phyloP scores from a whole-genome alignment of 2,329 filamentous ascomycete species.

The Sclerotinia glacialis region DNA sequence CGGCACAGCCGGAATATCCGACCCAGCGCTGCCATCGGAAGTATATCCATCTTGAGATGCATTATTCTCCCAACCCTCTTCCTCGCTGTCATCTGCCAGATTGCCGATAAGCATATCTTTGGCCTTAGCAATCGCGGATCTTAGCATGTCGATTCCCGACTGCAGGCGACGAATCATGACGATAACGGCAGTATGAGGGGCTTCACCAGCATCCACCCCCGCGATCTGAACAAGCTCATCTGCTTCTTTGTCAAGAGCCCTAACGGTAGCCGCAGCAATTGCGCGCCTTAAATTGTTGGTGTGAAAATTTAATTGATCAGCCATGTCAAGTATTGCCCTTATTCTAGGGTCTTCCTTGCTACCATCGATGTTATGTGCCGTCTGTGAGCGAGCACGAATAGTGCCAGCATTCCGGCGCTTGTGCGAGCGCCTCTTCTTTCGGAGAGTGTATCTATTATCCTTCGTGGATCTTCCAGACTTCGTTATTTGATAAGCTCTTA shows the following conservation, averaged over 20 bases:
- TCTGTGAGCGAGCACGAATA: too few species aligned
- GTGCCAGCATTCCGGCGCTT: too few species aligned
- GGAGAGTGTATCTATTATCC: too few species aligned
- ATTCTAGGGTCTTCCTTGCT: neutral
- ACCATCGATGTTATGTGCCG: neutral
- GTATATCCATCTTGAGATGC: neutral
- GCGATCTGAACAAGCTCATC: neutral
- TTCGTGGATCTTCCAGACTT: too few species aligned
- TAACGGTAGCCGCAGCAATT: neutral
- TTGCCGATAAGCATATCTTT: neutral
- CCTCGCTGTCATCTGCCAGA: neutral
- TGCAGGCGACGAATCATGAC: neutral
- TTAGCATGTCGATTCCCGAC: neutral
- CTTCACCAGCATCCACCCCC: neutral
- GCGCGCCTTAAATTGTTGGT: rapidly evolving
- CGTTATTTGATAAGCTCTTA: too few species aligned
- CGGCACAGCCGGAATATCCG: neutral
- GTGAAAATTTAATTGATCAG: neutral
- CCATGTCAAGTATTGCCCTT: neutral
- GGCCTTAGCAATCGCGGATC: neutral
- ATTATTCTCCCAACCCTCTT: neutral
- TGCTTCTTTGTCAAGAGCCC: neutral
- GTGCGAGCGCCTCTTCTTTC: too few species aligned
- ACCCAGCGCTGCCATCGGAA: neutral
- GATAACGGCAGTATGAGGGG: too few species aligned